Percentiles rank a stretch among this genome's conserved stretches.
phyloP scores from a whole-genome alignment of 768 basidiomycete species.

The Exidia glandulosa region DNA sequence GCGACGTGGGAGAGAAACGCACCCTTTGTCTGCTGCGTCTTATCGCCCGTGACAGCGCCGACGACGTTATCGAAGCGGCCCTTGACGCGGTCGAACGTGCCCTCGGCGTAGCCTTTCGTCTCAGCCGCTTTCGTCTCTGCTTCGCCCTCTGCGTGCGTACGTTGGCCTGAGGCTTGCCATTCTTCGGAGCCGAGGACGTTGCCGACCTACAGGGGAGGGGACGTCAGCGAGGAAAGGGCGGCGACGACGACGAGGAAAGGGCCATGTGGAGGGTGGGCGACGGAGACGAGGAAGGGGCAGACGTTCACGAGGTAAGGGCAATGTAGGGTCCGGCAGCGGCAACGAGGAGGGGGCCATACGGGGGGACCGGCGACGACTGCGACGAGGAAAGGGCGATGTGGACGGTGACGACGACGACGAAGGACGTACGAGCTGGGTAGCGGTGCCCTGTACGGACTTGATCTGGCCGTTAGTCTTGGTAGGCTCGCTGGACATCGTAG shows the following conservation, averaged over 20 bases:
- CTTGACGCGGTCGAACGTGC: constrained; percentile 15
- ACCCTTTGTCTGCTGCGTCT: constrained; percentile 38
- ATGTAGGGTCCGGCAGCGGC: too few relatives aligned
- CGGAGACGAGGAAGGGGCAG: too few relatives aligned
- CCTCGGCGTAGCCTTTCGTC: constrained; percentile 6
- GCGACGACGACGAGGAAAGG: too few relatives aligned
- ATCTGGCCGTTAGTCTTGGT: constrained; percentile 22
- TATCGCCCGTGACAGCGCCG: constrained; percentile 45
- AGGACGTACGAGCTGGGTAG: constrained; percentile 17
- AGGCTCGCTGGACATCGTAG: neutral
- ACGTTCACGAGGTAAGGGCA: too few relatives aligned
- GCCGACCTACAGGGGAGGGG: constrained; percentile 10
- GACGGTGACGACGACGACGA: too few relatives aligned
- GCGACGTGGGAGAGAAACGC: constrained; percentile 4
- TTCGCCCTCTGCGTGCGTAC: constrained; percentile 10
- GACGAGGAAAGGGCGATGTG: neutral
- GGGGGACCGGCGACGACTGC: neutral
- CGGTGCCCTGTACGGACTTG: constrained; percentile 28
- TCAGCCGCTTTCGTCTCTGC: constrained; percentile 11
- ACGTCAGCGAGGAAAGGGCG: too few relatives aligned
- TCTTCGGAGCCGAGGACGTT: constrained; percentile 5
- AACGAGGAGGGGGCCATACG: too few relatives aligned
- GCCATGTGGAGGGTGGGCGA: neutral
- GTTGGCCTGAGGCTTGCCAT: constrained; percentile 5
- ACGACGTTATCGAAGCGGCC: constrained; percentile 45